phyloP scores from a whole-genome alignment of 1,284 basidiomycete species.

The Anthracocystis setariae region DNA sequence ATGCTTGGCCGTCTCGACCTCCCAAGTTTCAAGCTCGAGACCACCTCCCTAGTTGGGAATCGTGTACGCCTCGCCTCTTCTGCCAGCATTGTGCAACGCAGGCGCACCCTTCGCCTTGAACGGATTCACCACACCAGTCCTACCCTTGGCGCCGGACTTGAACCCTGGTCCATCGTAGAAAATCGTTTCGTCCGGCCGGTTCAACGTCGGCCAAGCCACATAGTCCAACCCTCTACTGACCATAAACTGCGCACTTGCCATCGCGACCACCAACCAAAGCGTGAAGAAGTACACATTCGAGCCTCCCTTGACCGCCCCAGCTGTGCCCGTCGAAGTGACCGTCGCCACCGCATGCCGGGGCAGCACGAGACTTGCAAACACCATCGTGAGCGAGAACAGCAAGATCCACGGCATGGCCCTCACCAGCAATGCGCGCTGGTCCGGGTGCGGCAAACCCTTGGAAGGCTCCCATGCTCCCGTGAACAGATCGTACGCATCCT shows the following conservation, averaged over 20 bases:
- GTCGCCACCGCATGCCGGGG: slow-evolving; percentile 40
- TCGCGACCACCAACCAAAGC: slow-evolving; percentile 47
- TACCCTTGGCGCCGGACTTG: slow-evolving; percentile 53
- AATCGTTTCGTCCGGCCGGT: slow-evolving; percentile 60
- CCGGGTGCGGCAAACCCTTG: slow-evolving; percentile 77
- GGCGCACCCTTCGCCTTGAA: slow-evolving; percentile 17
- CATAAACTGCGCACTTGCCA: slow-evolving; percentile 52
- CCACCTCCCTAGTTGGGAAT: slow-evolving; percentile 15
- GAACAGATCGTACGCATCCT: slow-evolving; percentile 78
- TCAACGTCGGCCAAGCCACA: slow-evolving; percentile 65
- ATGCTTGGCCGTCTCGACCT: too few relatives aligned
- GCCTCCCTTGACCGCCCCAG: slow-evolving; percentile 8
- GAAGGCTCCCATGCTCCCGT: slow-evolving; percentile 83
- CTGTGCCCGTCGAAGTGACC: slow-evolving; percentile 13
- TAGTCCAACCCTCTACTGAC: slow-evolving; percentile 62
- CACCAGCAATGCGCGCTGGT: slow-evolving; percentile 80
- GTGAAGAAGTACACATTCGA: slow-evolving; percentile 45
- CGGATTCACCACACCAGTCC: slow-evolving; percentile 41
- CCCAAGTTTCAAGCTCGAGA: too few relatives aligned
- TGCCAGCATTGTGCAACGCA: slow-evolving; percentile 11
- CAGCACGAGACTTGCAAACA: slow-evolving; percentile 69
- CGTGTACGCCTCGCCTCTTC: slow-evolving; percentile 41
- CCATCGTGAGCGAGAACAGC: slow-evolving; percentile 79
- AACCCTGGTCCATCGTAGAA: slow-evolving; percentile 66
- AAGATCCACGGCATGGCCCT: slow-evolving; percentile 86